phyloP scores from a whole-genome alignment of 2,329 filamentous ascomycete species.

The Cytospora chrysosperma region DNA sequence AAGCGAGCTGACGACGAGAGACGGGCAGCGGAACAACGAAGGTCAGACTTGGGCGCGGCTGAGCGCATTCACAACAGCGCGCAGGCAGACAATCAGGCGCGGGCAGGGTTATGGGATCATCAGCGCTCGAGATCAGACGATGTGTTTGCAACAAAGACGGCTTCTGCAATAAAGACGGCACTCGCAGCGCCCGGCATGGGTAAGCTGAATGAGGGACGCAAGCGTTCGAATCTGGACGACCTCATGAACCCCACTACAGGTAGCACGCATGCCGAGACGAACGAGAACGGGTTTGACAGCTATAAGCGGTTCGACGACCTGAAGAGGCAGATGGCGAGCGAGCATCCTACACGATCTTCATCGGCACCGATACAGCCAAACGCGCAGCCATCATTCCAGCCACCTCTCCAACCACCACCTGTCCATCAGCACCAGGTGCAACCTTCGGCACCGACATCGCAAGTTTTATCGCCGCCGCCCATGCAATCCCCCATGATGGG shows the following conservation, averaged over 20 bases:
- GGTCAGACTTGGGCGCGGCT: too few species aligned
- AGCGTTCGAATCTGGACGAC: slow-evolving; percentile 6
- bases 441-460: slow-evolving; percentile 5
- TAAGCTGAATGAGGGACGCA: slow-evolving; percentile 3
- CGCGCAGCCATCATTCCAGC: neutral
- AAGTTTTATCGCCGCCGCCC: slow-evolving; percentile 15
- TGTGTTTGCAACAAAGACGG: neutral
- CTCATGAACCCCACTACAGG: slow-evolving; percentile 6
- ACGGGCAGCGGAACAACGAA: neutral
- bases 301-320: slow-evolving; percentile 19
- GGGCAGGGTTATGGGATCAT: slow-evolving; percentile 5
- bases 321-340: slow-evolving; percentile 18
- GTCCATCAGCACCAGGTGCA: neutral
- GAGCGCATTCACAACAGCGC: too few species aligned
- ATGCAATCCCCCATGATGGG: slow-evolving; percentile 14
- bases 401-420: neutral
- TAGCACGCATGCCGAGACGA: neutral
- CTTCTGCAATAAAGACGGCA: neutral
- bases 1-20: neutral
- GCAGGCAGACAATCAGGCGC: neutral
- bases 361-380: slow-evolving; percentile 17
- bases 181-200: slow-evolving; percentile 1
- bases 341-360: neutral
- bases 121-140: slow-evolving; percentile 20
- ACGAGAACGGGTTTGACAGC: slow-evolving; percentile 5